Base-by-base conservation (phyloP, 352 stramenopile species). In the Globisporangium carolinianum region DNA sequence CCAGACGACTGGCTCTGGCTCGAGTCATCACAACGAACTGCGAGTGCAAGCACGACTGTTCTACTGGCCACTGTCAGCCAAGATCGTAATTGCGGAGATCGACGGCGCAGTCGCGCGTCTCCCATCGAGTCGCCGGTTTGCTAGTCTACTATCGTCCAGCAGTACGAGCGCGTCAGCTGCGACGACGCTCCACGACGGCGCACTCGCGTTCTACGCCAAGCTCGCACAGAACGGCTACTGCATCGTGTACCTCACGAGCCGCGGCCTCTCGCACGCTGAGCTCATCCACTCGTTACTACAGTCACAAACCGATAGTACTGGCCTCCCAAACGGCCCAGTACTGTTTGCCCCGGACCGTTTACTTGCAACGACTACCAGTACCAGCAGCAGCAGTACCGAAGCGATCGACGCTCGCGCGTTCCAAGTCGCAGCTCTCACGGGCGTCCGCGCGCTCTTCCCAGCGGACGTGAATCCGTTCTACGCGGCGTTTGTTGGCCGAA, bases 21-120 rank as follows among this genome's bases (percentile, higher is more conserved):
- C 24, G 24, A 32, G 24, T 32, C 24, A 32, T 32, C 5, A 58
- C 51, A 2, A 56, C 65, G 67, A 67, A 2, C 38, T 87, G 36
- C 66, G 72, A 7, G 72, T 94, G 9, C 71, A 61, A 4, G 71
- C 81, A 17, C 83, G 79, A 38, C 32, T 94, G 41, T 94, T 81
- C 57, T 51, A 94, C 39, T 96, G 82, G 83, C 73, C 76, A 39
- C 68, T 83, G 6, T 78, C 76, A 0, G 64, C 78, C 24, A 90
- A 90, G 57, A 68, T 96, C 47, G 79, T 96, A 2, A 82, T 95
- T 45, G 81, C 73, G 5, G 83, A 96, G 46, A 77, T 95, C 41
- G 87, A 96, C 61, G 82, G 83, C 18, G 84, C 84, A 0, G 86
- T 94, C 62, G 78, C 76, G 0, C 73, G 72, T 35, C 63, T 58